A percentile compares a stretch with the other conserved stretches of the same genome.
Evolutionary conservation across 2,329 filamentous ascomycete species (phyloP).

Genomic region (Fusarium papillatum): DNA sequence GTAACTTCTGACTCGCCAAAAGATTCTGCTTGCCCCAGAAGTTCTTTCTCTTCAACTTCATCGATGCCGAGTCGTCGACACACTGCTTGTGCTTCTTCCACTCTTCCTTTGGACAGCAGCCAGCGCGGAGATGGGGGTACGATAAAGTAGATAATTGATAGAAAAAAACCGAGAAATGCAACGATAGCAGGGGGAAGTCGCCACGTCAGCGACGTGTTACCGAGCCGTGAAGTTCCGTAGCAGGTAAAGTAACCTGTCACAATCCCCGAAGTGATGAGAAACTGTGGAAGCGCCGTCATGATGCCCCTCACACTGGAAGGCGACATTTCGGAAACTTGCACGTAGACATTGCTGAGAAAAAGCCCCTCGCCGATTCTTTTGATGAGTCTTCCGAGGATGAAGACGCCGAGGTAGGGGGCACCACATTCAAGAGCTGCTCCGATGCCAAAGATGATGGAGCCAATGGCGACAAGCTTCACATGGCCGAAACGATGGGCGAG

Average conservation of each 20-base stretch:
- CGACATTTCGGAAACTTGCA: slow-evolving; percentile 72
- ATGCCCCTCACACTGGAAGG: slow-evolving; percentile 64
- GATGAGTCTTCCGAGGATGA: slow-evolving; percentile 67
- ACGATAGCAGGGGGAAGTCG: slow-evolving; percentile 63
- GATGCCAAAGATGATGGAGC: slow-evolving; percentile 65
- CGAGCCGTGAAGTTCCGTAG: slow-evolving; percentile 65
- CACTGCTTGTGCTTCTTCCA: slow-evolving; percentile 57
- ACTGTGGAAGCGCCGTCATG: slow-evolving; percentile 66
- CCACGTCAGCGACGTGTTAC: slow-evolving; percentile 64
- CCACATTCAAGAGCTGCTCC: slow-evolving; percentile 60
- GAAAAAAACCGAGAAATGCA: slow-evolving; percentile 47
- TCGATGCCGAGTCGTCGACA: slow-evolving; percentile 58
- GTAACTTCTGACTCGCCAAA: slow-evolving; percentile 43
- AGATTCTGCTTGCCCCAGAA: slow-evolving; percentile 33
- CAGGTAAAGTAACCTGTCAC: slow-evolving; percentile 71
- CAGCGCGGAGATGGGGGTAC: slow-evolving; percentile 68
- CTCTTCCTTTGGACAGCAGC: slow-evolving; percentile 60
- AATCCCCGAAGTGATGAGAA: slow-evolving; percentile 65
- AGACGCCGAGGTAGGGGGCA: slow-evolving; percentile 58
- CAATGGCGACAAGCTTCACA: slow-evolving; percentile 64
- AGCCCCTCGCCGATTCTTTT: slow-evolving; percentile 71
- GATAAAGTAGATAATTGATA: slow-evolving; percentile 50
- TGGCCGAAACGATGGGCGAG: slow-evolving; percentile 68
- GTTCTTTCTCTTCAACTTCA: slow-evolving; percentile 58
- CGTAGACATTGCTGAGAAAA: slow-evolving; percentile 64